Percentiles rank a stretch among this genome's conserved stretches.
Evolutionary conservation across 257 asterid species (phyloP).

Genomic region (Rubia yunnanensis): DNA sequence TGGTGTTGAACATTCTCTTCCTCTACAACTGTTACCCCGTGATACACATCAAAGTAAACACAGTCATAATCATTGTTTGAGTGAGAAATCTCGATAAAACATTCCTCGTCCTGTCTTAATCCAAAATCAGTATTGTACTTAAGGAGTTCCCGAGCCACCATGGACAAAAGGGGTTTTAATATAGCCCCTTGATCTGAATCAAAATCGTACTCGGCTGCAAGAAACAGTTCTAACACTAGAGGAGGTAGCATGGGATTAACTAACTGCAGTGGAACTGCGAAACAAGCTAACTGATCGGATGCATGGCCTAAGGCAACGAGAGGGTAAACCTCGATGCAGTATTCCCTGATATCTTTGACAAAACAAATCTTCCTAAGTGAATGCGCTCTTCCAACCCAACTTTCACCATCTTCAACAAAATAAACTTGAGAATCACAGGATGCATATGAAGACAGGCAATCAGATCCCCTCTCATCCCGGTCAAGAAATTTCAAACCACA

Average conservation of each 20-base stretch:
- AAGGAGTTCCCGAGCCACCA: no score
- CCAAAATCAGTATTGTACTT: no score
- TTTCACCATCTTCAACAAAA: neutral
- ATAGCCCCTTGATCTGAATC: neutral
- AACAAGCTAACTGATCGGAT: neutral
- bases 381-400: neutral
- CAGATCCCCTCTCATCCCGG: neutral
- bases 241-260: neutral
- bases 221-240: neutral
- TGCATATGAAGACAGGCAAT: no score
- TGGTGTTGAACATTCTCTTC: no score
- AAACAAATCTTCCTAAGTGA: neutral
- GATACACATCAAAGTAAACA: no score
- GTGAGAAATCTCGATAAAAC: no score
- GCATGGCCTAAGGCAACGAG: neutral
- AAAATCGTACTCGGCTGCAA: neutral
- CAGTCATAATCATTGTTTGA: no score
- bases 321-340: neutral
- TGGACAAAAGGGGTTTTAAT: no score
- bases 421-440: neutral
- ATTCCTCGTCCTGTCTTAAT: no score
- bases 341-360: neutral
- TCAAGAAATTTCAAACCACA: neutral
- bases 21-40: no score
- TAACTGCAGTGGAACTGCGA: neutral